phyloP scores from a whole-genome alignment of 768 basidiomycete genomes.

The Baorangia bicolor region DNA sequence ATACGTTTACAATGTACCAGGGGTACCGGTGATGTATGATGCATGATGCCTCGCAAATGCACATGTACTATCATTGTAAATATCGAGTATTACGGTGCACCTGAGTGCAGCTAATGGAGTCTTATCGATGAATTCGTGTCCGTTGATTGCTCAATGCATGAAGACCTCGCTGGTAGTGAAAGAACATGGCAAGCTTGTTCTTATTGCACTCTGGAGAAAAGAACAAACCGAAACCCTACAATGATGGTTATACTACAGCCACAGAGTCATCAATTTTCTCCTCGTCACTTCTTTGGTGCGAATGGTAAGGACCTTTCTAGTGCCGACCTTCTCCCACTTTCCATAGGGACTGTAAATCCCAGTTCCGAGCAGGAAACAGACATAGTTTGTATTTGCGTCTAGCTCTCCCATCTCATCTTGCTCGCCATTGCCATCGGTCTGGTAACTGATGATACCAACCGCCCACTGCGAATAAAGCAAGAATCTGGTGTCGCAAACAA shows the following conservation, averaged over 20 bases:
- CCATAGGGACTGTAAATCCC: conserved; percentile 6
- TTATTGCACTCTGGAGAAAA: too few species aligned
- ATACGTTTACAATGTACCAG: too few species aligned
- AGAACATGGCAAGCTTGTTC: neutral
- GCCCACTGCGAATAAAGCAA: conserved; percentile 3
- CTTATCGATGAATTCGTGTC: too few species aligned
- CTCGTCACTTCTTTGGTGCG: conserved; percentile 3
- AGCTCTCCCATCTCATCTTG: neutral
- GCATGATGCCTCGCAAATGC: too few species aligned
- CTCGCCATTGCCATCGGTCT: neutral
- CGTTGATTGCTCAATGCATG: too few species aligned
- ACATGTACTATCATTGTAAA: too few species aligned
- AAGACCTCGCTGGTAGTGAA: too few species aligned
- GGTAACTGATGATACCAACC: conserved; percentile 8
- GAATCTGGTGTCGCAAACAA: conserved; percentile 2
- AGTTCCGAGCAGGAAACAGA: conserved; percentile 5
- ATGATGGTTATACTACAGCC: neutral
- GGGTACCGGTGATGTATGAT: too few species aligned
- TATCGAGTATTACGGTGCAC: too few species aligned
- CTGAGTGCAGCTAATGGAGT: too few species aligned
- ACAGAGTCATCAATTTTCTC: neutral
- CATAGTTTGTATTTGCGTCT: neutral
- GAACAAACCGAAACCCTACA: neutral
- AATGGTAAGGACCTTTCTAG: conserved; percentile 1
- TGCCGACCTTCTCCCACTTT: conserved; percentile 8